A percentile compares a stretch with the other conserved stretches of the same genome.
These are phyloP conservation scores for Crithidia fasciculata DNA, from an alignment of 208 protist species.

Conservation along the genomic window DNA sequence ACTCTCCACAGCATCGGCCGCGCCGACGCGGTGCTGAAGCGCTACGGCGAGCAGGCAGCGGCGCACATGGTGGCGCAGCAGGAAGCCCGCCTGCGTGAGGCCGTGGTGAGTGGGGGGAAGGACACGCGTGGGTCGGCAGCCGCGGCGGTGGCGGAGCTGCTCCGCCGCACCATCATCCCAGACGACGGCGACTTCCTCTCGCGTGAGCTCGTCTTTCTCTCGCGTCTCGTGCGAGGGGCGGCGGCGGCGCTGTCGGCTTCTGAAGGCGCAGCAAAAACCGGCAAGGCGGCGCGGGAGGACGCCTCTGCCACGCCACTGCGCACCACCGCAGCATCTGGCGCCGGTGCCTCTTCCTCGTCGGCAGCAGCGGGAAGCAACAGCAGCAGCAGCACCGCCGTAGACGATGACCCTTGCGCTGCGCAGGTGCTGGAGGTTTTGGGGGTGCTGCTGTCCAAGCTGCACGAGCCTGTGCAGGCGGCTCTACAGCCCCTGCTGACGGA, in stretches of 20 bases:
- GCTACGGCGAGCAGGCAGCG: constrained; percentile 50
- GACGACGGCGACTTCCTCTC: constrained; percentile 29
- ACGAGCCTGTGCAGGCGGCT: constrained; percentile 18
- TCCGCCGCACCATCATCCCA: constrained; percentile 25
- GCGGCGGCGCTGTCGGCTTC: neutral
- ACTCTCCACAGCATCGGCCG: constrained; percentile 73
- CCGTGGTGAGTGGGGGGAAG: neutral
- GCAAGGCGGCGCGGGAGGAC: neutral
- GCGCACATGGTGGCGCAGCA: constrained; percentile 32
- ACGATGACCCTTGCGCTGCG: constrained; percentile 13
- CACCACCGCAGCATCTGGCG: neutral
- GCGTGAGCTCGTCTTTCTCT: constrained; percentile 26
- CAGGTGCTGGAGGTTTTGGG: constrained; percentile 28
- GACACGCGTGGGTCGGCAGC: neutral
- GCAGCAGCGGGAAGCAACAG: constrained; percentile 2
- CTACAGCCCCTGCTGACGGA: constrained; percentile 31
- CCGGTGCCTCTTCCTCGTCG: neutral
- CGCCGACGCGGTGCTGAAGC: constrained; percentile 56
- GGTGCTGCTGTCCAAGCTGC: constrained; percentile 20
- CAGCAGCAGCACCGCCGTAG: constrained; percentile 2
- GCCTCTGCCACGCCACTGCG: neutral
- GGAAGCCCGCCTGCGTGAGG: constrained; percentile 27
- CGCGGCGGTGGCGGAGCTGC: constrained; percentile 30
- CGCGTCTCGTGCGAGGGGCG: constrained; percentile 14
- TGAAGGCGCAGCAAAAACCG: no score